These are phyloP conservation scores for Biscogniauxia mediterranea DNA, from an alignment of 2,329 filamentous ascomycete species.

Conservation along the genomic window DNA sequence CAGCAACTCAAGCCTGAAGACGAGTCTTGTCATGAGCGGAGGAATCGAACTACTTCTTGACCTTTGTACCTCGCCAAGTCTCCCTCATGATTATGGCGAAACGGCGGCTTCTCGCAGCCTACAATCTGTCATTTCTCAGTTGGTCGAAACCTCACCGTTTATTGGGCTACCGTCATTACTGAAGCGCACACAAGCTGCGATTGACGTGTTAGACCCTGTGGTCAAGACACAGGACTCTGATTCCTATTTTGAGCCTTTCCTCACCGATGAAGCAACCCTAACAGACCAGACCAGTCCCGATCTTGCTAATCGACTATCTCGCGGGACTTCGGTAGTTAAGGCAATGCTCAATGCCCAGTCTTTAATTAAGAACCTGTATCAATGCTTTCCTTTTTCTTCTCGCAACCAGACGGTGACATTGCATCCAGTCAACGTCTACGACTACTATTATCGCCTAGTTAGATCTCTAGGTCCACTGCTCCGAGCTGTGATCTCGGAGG, in stretches of 20 bases:
- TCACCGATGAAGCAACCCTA: conserved; percentile 43
- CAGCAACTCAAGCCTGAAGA: conserved; percentile 69
- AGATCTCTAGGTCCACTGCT: conserved; percentile 75
- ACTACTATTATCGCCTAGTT: conserved; percentile 76
- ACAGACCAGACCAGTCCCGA: conserved; percentile 33
- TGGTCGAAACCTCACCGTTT: conserved; percentile 79
- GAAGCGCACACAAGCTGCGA: conserved; percentile 66
- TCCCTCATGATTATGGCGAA: conserved; percentile 71
- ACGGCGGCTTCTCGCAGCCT: conserved; percentile 67
- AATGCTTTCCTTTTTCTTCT: conserved; percentile 69
- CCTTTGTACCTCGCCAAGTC: conserved; percentile 75
- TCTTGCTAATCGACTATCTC: conserved; percentile 43
- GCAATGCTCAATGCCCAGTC: conserved; percentile 74
- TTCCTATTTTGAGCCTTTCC: conserved; percentile 70
- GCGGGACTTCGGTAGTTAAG: conserved; percentile 77
- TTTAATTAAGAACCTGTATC: conserved; percentile 70
- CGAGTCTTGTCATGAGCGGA: conserved; percentile 71
- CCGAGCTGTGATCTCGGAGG: conserved; percentile 79
- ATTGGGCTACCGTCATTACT: conserved; percentile 80
- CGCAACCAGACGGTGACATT: conserved; percentile 66
- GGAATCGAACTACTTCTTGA: conserved; percentile 84
- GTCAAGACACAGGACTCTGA: conserved; percentile 48
- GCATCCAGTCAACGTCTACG: conserved; percentile 75
- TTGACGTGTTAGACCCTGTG: conserved; percentile 68
- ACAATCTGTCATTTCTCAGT: conserved; percentile 69